Evolutionary conservation across 768 basidiomycete species (phyloP).

Genomic region (Auriculariales sp.): DNA sequence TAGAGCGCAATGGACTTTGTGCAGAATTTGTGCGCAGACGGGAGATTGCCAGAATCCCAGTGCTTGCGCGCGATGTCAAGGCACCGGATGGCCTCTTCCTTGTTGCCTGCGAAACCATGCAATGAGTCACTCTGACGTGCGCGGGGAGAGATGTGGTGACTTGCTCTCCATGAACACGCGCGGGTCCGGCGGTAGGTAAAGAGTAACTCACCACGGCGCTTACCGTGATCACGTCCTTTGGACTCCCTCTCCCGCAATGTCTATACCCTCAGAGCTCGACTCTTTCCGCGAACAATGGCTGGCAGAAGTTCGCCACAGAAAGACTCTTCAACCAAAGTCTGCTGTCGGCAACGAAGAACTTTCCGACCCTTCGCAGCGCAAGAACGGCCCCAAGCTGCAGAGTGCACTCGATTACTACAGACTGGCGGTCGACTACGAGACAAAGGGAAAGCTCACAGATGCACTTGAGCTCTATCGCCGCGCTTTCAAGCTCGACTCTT

Average conservation of each 20-base stretch:
- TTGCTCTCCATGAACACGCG: background rate
- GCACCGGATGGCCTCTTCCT: conserved; percentile 77
- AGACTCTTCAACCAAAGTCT: background rate
- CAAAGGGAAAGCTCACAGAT: conserved; percentile 56
- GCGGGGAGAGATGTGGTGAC: background rate
- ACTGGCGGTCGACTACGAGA: conserved; percentile 58
- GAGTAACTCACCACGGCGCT: too few species aligned
- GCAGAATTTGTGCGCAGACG: conserved; percentile 77
- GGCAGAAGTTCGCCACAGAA: background rate
- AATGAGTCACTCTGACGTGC: background rate
- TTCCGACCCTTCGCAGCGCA: background rate
- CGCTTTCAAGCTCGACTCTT: conserved; percentile 62
- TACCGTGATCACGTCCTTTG: too few species aligned
- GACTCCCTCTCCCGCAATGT: too few species aligned
- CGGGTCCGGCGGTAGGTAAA: too few species aligned
- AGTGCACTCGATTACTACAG: conserved; percentile 53
- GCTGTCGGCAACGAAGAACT: background rate
- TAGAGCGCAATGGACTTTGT: conserved; percentile 78
- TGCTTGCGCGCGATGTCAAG: conserved; percentile 67
- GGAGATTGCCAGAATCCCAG: conserved; percentile 50
- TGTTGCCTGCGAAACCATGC: conserved; percentile 35
- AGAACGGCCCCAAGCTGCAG: conserved; percentile 22
- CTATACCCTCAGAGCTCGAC: conserved; percentile 1
- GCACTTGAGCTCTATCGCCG: conserved; percentile 65
- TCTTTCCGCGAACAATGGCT: background rate